phyloP scores from a whole-genome alignment of 73 alveolate species.

The Symbiodinium pilosum region DNA sequence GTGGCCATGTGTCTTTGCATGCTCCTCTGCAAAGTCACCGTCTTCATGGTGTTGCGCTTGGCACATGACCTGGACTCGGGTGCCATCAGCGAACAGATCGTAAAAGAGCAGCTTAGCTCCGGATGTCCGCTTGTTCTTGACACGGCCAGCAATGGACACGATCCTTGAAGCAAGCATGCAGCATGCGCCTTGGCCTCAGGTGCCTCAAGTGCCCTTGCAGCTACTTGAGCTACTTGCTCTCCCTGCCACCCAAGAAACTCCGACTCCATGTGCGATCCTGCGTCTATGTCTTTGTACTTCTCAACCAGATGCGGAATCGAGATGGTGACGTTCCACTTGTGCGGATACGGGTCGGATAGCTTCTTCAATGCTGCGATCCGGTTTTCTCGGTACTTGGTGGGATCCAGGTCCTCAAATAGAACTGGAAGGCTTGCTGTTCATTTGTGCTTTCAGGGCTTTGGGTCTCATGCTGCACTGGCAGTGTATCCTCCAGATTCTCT shows the following conservation, averaged over 20 bases:
- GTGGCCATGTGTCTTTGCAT: conserved; percentile 19
- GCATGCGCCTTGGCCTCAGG: no score
- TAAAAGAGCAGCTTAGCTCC: conserved; percentile 98
- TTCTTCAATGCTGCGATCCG: conserved; percentile 46
- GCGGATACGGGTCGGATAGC: conserved; percentile 62
- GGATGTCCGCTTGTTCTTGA: conserved; percentile 97
- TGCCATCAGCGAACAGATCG: conserved; percentile 98
- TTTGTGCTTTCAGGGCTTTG: no score
- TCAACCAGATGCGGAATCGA: conserved; percentile 61
- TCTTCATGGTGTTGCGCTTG: conserved; percentile 37
- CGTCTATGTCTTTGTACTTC: conserved; percentile 64
- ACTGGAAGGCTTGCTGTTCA: no score
- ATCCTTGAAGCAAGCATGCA: not conserved
- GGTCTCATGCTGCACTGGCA: not conserved
- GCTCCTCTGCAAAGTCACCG: conserved; percentile 75
- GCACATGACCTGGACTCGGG: conserved; percentile 97
- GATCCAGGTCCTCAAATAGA: conserved; percentile 50
- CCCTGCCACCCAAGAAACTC: conserved; percentile 5
- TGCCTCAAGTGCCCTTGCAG: not conserved
- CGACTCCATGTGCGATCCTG: conserved; percentile 53
- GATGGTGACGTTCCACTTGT: conserved; percentile 69
- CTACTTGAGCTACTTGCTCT: not conserved
- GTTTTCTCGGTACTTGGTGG: conserved; percentile 69
- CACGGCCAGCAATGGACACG: conserved; percentile 98
- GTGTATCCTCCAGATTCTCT: conserved; percentile 40